phyloP scores from a whole-genome alignment of 306 rosid species.

The Dalbergia cultrata region DNA sequence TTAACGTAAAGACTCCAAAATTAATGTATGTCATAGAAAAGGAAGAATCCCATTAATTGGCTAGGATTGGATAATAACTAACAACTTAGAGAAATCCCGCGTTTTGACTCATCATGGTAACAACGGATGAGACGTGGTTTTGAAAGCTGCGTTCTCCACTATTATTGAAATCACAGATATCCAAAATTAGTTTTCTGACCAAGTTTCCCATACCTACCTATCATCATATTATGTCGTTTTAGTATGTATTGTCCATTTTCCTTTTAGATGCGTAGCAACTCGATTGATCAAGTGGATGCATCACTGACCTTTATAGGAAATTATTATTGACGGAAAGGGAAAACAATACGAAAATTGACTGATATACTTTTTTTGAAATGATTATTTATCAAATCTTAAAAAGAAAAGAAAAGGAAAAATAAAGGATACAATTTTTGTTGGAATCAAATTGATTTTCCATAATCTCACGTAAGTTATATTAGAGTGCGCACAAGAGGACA shows the following conservation, averaged over 20 bases:
- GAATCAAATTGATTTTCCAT: neutral
- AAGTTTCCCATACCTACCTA: slow-evolving; percentile 2
- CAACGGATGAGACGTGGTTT: neutral
- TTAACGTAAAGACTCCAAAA: neutral
- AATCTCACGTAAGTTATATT: neutral
- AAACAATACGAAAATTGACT: neutral
- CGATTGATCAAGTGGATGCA: slow-evolving; percentile 7
- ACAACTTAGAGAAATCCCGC: neutral
- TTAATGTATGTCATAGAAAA: neutral
- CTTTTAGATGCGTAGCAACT: slow-evolving; percentile 23
- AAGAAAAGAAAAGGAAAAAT: neutral
- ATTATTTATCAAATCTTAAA: neutral
- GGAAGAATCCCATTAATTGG: neutral
- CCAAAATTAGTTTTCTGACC: slow-evolving; percentile 19
- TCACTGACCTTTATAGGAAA: slow-evolving; percentile 28
- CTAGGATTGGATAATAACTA: neutral
- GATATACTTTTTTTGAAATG: no score
- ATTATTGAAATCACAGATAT: slow-evolving; percentile 25
- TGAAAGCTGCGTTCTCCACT: slow-evolving; percentile 14
- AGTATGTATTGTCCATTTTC: slow-evolving; percentile 21
- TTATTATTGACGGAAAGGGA: neutral
- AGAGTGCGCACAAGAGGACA: neutral
- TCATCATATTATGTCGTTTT: slow-evolving; percentile 12
- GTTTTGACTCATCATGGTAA: neutral
- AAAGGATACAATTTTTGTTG: neutral